Evolutionary conservation across 2,329 filamentous ascomycete species (phyloP), one percentile per base, ranked within the genome.

Genomic region (Talaromyces verruculosus): DNA sequence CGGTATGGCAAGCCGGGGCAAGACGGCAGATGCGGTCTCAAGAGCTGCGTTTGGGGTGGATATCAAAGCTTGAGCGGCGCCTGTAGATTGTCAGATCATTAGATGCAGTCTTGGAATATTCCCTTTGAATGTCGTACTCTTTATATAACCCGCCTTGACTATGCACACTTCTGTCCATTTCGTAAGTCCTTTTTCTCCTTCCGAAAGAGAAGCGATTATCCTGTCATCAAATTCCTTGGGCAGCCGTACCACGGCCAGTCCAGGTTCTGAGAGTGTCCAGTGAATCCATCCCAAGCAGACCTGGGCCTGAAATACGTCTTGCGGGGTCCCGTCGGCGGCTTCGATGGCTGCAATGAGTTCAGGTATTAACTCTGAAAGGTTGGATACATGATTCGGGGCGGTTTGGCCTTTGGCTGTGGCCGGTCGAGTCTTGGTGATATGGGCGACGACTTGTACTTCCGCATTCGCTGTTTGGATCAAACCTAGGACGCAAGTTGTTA

Each of bases 271-370:
- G 63, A 90, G 78, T 8, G 88, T 86, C 87, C 91, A 96, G 74
- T 96, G 88, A 72, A 97, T 83, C 91, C 93, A 96, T 64, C 89
- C 93, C 53, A 94, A 78, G 76, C 92, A 95, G 61, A 95, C 88
- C 67, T 88, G 89, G 37, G 92, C 93, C 78, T 97, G 92, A 71
- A 94, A 84, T 10, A 81, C 77, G 73, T 89, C 87, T 72, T 87
- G 82, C n/a, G 74, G 76, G 11, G 79, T 75, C 13, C 77, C 78
- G 13, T 81, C 79, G 71, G 89, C 88, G 63, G 82, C 81, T 6
- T 88, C 87, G 70, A 91, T 86, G 17, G 84, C 85, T 49, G 77
- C 76, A 61, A 80, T 71, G 41, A 82, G 72, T 19, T 74, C 69
- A 1, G 79, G 78, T 65, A 81, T 77, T 33, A 80, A 69, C 65